A percentile compares a stretch with the other conserved stretches of the same genome.
These are phyloP conservation scores for Phytophthora boehmeriae DNA, from an alignment of 352 stramenopile species.

Conservation along the genomic window DNA sequence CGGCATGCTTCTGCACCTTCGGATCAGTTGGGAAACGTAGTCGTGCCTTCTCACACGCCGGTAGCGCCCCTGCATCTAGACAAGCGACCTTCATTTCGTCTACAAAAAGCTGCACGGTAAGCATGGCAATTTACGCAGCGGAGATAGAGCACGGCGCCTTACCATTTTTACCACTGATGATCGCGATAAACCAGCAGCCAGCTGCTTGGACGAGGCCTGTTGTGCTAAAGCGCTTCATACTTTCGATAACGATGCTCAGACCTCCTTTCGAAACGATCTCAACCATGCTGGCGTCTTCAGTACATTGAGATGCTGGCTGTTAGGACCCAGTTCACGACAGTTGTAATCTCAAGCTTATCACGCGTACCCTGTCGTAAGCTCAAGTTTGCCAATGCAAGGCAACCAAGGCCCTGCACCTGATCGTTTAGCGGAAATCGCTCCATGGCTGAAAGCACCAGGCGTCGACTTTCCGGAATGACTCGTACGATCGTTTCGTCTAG, in stretches of 20 bases:
- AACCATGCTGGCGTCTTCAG: slow-evolving; percentile 50
- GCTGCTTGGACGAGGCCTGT: slow-evolving; percentile 53
- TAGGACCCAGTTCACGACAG: background rate
- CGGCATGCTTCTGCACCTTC: slow-evolving; percentile 60
- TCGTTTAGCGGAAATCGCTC: slow-evolving; percentile 60
- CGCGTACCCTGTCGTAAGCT: slow-evolving; percentile 54
- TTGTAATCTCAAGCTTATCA: background rate
- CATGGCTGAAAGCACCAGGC: slow-evolving; percentile 66
- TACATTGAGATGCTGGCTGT: background rate
- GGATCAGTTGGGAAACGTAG: slow-evolving; percentile 47
- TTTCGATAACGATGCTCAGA: slow-evolving; percentile 46
- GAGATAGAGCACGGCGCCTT: background rate
- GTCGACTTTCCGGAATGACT: slow-evolving; percentile 55
- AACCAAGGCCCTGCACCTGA: slow-evolving; percentile 58
- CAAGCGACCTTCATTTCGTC: slow-evolving; percentile 53
- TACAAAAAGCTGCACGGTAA: slow-evolving; percentile 6
- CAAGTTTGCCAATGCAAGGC: slow-evolving; percentile 59
- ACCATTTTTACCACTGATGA: slow-evolving; percentile 58
- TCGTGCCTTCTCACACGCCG: slow-evolving; percentile 57
- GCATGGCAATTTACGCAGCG: background rate
- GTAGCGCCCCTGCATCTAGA: slow-evolving; percentile 54
- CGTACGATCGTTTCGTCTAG: slow-evolving; percentile 51
- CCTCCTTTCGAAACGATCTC: slow-evolving; percentile 66
- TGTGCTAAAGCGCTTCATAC: slow-evolving; percentile 60
- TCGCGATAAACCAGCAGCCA: slow-evolving; percentile 58